phyloP scores from a whole-genome alignment of 2,329 filamentous ascomycete species.

The Arthrinium phaeospermum region DNA sequence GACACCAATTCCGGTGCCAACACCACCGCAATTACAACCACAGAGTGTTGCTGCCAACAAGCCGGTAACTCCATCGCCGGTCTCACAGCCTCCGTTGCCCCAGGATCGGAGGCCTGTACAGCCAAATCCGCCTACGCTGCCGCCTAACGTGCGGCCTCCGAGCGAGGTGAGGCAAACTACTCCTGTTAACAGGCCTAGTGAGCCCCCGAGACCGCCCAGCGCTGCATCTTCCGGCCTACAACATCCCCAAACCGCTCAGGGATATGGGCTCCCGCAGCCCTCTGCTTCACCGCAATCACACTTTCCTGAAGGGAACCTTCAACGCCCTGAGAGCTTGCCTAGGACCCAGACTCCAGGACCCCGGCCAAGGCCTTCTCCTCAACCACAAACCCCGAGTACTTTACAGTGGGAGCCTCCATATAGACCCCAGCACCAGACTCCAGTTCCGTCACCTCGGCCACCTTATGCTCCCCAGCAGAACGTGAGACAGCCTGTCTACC shows the following conservation, averaged over 20 bases:
- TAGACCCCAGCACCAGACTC: constrained; percentile 43
- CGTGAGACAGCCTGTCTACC: constrained; percentile 34
- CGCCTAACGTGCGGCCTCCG: constrained; percentile 27
- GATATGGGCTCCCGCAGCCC: constrained; percentile 36
- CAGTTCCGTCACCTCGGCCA: constrained; percentile 37
- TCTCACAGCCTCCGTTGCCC: constrained; percentile 29
- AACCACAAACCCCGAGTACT: constrained; percentile 38
- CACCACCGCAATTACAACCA: constrained; percentile 18
- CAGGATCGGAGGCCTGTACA: constrained; percentile 34
- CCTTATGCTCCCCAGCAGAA: constrained; percentile 33
- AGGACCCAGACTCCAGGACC: constrained; percentile 40
- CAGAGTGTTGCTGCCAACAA: constrained; percentile 16
- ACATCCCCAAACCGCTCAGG: constrained; percentile 43
- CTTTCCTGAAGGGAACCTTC: constrained; percentile 28
- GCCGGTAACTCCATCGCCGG: constrained; percentile 21
- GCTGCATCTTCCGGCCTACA: constrained; percentile 44
- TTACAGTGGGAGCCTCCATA: constrained; percentile 51
- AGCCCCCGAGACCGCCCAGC: constrained; percentile 29
- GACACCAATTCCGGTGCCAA: constrained; percentile 24
- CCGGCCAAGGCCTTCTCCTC: constrained; percentile 29
- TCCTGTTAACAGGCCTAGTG: constrained; percentile 33
- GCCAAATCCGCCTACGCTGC: constrained; percentile 33
- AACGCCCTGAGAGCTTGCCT: constrained; percentile 39
- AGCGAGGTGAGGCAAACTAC: constrained; percentile 33
- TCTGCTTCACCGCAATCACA: constrained; percentile 26